Evolutionary conservation across 1,284 basidiomycete species (phyloP), one percentile per base, ranked within the genome.

Genomic region (Ganoderma leucocontextum): DNA sequence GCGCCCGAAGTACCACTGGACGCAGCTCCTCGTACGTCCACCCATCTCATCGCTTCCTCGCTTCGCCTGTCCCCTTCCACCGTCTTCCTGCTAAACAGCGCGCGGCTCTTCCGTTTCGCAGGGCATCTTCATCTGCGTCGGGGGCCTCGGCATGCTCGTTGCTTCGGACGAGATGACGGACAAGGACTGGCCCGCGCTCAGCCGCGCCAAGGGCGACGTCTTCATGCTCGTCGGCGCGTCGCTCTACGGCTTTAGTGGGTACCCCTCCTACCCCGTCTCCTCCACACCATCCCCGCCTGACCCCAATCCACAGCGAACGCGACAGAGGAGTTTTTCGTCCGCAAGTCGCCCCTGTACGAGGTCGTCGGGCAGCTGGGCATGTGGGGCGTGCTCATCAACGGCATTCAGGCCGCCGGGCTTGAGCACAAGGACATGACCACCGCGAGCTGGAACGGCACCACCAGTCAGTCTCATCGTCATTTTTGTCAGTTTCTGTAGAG

Each of bases 221-320:
- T 94, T 95, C 78, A 95, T 95, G 92, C 86, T 95, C 68, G 85
- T 91, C 63, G 94, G 93, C 35, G 93, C 94, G 2, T 92, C 92
- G 0, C 82, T 95, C 33, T 96, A 96, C 72, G 95, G 94, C 57
- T 89, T 95, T 77, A 92, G 92, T 93, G 74, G 72, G 89, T 86
- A 10, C 22, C 57, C 41, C 17, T 57, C n/a, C n/a, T n/a, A n/a
- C n/a, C n/a, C n/a, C n/a, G n/a, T n/a, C 12, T 25, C 22, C 47
- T 13, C 22, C 65, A 19, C 8, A 4, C 63, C n/a, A 66, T 41
- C 52, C 52, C 36, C 8, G 52, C 58, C 1, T 33, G 41, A 29
- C 25, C 25, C 60, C 17, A 15, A 38, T 2, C 1, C 36, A 29
- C 67, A 94, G 92, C 92, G 15, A 95, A 95, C 74, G 92, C 94